Evolutionary conservation across 78 protist species (phyloP).

Genomic region (Dictyostelium intermedium): DNA sequence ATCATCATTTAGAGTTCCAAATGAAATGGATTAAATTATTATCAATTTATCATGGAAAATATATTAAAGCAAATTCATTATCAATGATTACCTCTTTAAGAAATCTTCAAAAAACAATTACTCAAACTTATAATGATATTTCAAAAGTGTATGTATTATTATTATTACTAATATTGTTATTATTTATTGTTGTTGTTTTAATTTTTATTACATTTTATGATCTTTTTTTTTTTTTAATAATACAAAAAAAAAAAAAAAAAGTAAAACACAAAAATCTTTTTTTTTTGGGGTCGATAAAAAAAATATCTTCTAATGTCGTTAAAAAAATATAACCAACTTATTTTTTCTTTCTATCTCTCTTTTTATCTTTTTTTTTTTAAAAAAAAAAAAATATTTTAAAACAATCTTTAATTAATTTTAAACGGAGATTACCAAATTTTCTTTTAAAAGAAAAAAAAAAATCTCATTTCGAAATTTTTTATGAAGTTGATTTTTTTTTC

Average conservation of each 20-base stretch:
- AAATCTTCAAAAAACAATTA: slow-evolving; percentile 76
- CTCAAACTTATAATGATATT: slow-evolving; percentile 49
- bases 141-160: slow-evolving; percentile 60
- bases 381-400: neutral
- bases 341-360: neutral
- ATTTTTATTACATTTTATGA: neutral
- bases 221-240: neutral
- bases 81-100: slow-evolving; percentile 57
- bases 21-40: slow-evolving; percentile 79
- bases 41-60: slow-evolving; percentile 77
- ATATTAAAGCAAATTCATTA: slow-evolving; percentile 34
- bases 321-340: neutral
- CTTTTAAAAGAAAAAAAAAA: neutral
- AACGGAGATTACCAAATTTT: neutral
- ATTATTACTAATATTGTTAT: neutral
- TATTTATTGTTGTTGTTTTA: neutral
- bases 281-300: neutral
- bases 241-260: neutral
- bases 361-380: no score
- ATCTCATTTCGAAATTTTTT: neutral
- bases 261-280: neutral
- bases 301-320: neutral
- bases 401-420: neutral
- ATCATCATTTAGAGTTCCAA: slow-evolving; percentile 85
- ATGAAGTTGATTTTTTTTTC: neutral